A percentile compares a stretch with the other conserved stretches of the same genome.
Evolutionary conservation across 2,329 filamentous ascomycete species (phyloP).

Genomic region (Rutstroemia sp.): DNA sequence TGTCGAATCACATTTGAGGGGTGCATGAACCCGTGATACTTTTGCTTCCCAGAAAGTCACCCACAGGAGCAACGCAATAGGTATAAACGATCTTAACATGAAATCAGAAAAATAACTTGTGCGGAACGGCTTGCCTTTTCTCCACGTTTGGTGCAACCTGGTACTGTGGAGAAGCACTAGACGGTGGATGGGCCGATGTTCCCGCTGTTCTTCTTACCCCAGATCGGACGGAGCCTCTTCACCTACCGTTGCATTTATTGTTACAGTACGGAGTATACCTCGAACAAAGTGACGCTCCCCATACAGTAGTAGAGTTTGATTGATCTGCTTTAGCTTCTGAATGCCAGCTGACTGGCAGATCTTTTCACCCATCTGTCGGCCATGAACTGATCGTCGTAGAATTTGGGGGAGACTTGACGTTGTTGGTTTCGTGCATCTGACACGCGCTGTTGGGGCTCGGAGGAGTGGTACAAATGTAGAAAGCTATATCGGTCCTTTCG

Average conservation of each 20-base stretch:
- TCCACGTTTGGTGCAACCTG: conserved; percentile 6
- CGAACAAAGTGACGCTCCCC: too few relatives aligned
- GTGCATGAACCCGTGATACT: background rate
- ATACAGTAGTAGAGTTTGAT: background rate
- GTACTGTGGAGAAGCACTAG: conserved; percentile 1
- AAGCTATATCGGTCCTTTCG: conserved; percentile 10
- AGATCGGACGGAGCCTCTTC: conserved; percentile 7
- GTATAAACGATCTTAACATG: background rate
- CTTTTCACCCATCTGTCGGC: background rate
- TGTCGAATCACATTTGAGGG: background rate
- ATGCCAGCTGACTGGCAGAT: conserved; percentile 9
- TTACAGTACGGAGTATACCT: too few relatives aligned
- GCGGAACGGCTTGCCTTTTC: background rate
- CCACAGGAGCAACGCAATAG: background rate
- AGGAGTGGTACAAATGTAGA: conserved; percentile 1
- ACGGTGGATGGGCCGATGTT: conserved; percentile 9
- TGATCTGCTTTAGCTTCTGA: background rate
- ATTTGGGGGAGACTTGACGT: background rate
- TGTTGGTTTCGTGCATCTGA: background rate
- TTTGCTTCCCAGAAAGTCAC: background rate
- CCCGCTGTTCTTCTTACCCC: conserved; percentile 5
- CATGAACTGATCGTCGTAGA: background rate
- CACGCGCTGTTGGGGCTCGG: background rate
- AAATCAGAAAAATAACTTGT: background rate
- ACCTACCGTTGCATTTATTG: background rate